phyloP scores from a whole-genome alignment of 331 rosid species.

The Malus hybrid region DNA sequence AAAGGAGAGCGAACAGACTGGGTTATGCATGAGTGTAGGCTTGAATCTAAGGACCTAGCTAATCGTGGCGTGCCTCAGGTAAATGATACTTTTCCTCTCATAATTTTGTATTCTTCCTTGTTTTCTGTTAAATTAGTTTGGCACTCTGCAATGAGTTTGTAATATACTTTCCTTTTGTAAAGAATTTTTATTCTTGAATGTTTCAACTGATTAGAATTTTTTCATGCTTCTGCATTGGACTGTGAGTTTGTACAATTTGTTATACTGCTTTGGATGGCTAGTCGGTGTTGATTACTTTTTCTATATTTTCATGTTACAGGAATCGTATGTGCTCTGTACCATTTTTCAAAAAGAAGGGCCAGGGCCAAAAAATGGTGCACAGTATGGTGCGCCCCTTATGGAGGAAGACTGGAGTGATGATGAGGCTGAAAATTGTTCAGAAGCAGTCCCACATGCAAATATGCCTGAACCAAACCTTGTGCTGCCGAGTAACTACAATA shows the following conservation, averaged over 20 bases:
- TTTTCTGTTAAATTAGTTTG: neutral
- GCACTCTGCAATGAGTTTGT: neutral
- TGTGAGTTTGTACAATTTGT: neutral
- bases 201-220: neutral
- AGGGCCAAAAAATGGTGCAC: slow-evolving; percentile 76
- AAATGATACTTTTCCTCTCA: neutral
- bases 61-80: slow-evolving; percentile 47
- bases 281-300: slow-evolving; percentile 5
- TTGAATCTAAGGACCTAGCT: slow-evolving; percentile 36
- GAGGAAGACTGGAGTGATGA: slow-evolving; percentile 72
- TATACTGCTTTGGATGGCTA: neutral
- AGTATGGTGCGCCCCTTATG: slow-evolving; percentile 66
- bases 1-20: slow-evolving; percentile 55
- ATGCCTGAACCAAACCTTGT: slow-evolving; percentile 6
- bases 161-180: neutral
- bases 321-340: slow-evolving; percentile 64
- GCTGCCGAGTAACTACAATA: slow-evolving; percentile 3
- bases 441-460: slow-evolving; percentile 14
- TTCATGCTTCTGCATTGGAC: neutral
- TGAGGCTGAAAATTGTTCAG: slow-evolving; percentile 22
- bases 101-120: neutral
- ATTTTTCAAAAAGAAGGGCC: slow-evolving; percentile 61
- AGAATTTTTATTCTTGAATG: neutral
- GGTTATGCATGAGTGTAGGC: slow-evolving; percentile 81
- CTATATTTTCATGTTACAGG: slow-evolving; percentile 30